phyloP scores from a whole-genome alignment of 2,329 filamentous ascomycete genomes.

The Exophiala lecanii-corni region DNA sequence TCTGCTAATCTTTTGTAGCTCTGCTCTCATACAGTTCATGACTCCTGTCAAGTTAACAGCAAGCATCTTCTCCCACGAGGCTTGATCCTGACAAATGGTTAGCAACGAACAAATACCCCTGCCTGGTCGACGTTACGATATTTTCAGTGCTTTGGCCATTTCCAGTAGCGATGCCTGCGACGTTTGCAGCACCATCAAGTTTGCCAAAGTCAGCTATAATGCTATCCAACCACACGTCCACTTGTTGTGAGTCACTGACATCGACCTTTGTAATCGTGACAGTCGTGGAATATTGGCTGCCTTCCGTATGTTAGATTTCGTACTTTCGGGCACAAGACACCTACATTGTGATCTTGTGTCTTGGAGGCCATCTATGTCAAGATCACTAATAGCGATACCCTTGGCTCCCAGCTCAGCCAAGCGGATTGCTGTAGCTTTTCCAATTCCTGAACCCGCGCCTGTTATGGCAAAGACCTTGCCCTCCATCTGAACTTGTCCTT shows the following conservation, averaged over 20 bases:
- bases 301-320: background rate
- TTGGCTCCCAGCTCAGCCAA: slow-evolving; percentile 1
- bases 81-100: slow-evolving; percentile 5
- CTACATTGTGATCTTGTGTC: slow-evolving; percentile 10
- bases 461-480: slow-evolving; percentile 1
- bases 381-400: slow-evolving; percentile 8
- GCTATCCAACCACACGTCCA: slow-evolving; percentile 17
- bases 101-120: background rate
- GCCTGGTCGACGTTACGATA: slow-evolving; percentile 4
- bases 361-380: slow-evolving; percentile 5
- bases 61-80: slow-evolving; percentile 24
- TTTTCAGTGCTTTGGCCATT: slow-evolving; percentile 8
- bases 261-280: slow-evolving; percentile 12
- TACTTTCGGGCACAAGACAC: background rate
- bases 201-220: slow-evolving; percentile 8
- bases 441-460: background rate
- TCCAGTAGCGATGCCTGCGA: slow-evolving; percentile 17
- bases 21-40: slow-evolving; percentile 37
- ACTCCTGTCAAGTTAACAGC: slow-evolving; percentile 40
- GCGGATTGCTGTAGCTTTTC: background rate
- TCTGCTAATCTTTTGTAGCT: slow-evolving; percentile 35
- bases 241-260: slow-evolving; percentile 11
- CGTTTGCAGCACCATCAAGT: slow-evolving; percentile 20
- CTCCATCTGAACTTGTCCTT: too few species aligned
- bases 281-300: background rate